phyloP scores from a whole-genome alignment of 495 filamentous ascomycete genomes.

The Aspergillus indologenus region DNA sequence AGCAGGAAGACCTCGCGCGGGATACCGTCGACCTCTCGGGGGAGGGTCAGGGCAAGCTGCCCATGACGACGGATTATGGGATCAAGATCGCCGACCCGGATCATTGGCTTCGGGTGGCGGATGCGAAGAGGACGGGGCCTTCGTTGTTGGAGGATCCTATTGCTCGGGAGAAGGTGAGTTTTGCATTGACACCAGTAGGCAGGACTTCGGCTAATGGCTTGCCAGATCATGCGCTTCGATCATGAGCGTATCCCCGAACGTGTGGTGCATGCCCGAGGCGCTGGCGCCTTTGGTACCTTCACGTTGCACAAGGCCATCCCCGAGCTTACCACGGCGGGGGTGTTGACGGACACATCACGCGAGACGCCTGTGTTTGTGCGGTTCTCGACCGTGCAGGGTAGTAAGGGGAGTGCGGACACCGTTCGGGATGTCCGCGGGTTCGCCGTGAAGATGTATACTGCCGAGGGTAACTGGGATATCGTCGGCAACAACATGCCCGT shows the following conservation, averaged over 20 bases:
- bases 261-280: conserved; percentile 83
- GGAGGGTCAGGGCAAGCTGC: conserved; percentile 20
- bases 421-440: conserved; percentile 82
- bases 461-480: conserved; percentile 61
- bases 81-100: conserved; percentile 71
- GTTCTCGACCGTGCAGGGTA: conserved; percentile 81
- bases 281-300: conserved; percentile 82
- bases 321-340: conserved; percentile 66
- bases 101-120: conserved; percentile 70
- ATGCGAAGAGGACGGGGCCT: conserved; percentile 62
- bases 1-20: conserved; percentile 4
- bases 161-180: conserved; percentile 67
- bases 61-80: conserved; percentile 75
- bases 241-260: conserved; percentile 87
- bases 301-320: conserved; percentile 64
- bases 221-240: conserved; percentile 74
- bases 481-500: conserved; percentile 75
- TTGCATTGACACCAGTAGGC: not conserved
- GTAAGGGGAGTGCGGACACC: conserved; percentile 73
- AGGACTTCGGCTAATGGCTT: not conserved
- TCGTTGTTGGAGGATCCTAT: conserved; percentile 79
- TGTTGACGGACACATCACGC: conserved; percentile 77
- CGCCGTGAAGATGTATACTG: conserved; percentile 70
- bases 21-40: conserved; percentile 9
- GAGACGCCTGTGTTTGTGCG: conserved; percentile 77